These are phyloP conservation scores for Ammopiptanthus mongolicus DNA, from an alignment of 306 rosid genomes.

Conservation along the genomic window DNA sequence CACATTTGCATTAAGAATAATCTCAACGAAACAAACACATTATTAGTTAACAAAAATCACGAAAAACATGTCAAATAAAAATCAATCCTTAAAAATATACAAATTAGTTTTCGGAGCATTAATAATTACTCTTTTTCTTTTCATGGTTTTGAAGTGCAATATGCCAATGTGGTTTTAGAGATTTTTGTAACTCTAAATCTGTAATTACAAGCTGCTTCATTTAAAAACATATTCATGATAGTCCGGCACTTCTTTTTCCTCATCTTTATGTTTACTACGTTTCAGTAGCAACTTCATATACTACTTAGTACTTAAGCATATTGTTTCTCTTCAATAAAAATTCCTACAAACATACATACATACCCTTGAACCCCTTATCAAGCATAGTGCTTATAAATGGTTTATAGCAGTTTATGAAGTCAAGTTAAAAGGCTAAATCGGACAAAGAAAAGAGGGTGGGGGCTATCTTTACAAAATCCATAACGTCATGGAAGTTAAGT, in stretches of 20 bases:
- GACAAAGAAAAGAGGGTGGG: not conserved
- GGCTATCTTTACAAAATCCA: constrained; percentile 2
- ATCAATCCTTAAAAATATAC: too few relatives aligned
- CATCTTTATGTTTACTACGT: not conserved
- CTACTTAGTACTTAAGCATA: not conserved
- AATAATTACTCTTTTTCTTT: too few relatives aligned
- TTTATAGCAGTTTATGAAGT: not conserved
- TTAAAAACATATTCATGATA: not conserved
- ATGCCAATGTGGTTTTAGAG: too few relatives aligned
- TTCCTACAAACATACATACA: not conserved
- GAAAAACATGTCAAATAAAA: too few relatives aligned
- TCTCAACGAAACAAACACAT: too few relatives aligned
- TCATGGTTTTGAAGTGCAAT: too few relatives aligned
- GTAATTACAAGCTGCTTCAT: too few relatives aligned
- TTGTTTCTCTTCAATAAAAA: not conserved
- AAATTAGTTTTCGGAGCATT: too few relatives aligned
- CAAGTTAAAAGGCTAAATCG: not conserved
- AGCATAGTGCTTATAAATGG: not conserved
- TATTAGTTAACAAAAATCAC: too few relatives aligned
- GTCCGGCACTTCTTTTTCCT: not conserved
- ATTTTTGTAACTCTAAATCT: too few relatives aligned
- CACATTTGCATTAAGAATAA: too few relatives aligned
- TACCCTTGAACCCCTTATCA: not conserved
- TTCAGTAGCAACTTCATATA: not conserved
- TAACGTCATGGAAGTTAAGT: constrained; percentile 20